phyloP scores from a whole-genome alignment of 306 rosid genomes.

The Rosa lucieae region DNA sequence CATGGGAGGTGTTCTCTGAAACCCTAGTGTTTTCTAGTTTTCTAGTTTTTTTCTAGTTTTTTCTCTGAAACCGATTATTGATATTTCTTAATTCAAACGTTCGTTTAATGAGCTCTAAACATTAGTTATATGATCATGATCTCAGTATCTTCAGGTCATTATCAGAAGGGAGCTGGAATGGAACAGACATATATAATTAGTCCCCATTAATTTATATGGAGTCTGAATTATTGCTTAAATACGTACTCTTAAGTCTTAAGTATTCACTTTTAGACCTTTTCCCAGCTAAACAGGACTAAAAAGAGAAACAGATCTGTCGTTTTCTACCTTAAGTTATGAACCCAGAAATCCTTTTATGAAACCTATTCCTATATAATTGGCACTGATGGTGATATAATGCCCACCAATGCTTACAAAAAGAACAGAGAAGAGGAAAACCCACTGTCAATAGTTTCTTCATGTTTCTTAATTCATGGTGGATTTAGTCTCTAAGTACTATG shows the following conservation, averaged over 20 bases:
- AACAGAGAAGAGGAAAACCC: not conserved
- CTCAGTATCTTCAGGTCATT: not conserved
- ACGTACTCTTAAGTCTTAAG: not conserved
- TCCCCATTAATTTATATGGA: not conserved
- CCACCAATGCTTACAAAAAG: not conserved
- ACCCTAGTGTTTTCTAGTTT: too few relatives aligned
- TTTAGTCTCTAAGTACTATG: not conserved
- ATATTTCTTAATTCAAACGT: not conserved
- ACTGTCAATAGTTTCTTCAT: not conserved
- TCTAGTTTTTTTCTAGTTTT: too few relatives aligned
- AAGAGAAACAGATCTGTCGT: not conserved
- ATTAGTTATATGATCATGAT: not conserved
- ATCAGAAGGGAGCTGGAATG: not conserved
- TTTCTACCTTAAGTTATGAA: not conserved
- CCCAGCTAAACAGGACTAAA: not conserved
- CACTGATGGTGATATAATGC: not conserved
- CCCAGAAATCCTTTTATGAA: not conserved
- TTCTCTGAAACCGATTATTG: not conserved
- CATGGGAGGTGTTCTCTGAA: too few relatives aligned
- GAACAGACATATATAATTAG: not conserved
- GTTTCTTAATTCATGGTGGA: not conserved
- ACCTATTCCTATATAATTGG: not conserved
- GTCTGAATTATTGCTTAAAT: not conserved
- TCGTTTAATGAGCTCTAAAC: not conserved
- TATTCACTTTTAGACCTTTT: not conserved